These are phyloP conservation scores for Galerina marginata DNA, from an alignment of 768 basidiomycete species.

Conservation along the genomic window DNA sequence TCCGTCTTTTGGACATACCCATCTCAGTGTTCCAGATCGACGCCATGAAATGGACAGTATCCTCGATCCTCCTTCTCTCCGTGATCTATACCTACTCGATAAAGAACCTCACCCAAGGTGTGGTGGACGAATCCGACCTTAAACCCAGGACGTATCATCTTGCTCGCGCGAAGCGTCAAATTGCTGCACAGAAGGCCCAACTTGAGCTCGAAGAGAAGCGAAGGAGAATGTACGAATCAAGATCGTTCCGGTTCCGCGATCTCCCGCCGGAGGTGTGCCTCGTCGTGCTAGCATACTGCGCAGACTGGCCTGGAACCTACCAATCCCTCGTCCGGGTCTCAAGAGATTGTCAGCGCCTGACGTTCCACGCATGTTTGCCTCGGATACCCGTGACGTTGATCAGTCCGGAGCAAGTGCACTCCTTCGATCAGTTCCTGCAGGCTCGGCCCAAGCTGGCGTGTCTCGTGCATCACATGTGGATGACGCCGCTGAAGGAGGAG, in stretches of 20 bases:
- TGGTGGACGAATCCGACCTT: constrained; percentile 5
- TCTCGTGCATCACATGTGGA: constrained; percentile 39
- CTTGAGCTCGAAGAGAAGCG: constrained; percentile 28
- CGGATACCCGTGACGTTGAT: constrained; percentile 38
- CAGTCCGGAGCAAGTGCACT: constrained; percentile 34
- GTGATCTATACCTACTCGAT: constrained; percentile 30
- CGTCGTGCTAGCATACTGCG: constrained; percentile 33
- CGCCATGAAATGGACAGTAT: constrained; percentile 29
- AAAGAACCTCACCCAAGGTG: constrained; percentile 20
- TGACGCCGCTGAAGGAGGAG: constrained; percentile 35
- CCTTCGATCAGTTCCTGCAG: constrained; percentile 32
- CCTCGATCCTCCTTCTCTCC: constrained; percentile 28
- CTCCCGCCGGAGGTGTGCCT: constrained; percentile 40
- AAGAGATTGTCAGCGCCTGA: constrained; percentile 31
- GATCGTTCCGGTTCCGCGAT: constrained; percentile 31
- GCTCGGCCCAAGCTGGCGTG: constrained; percentile 18
- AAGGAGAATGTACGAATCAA: constrained; percentile 17
- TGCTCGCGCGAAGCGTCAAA: constrained; percentile 25
- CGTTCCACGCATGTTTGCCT: constrained; percentile 40
- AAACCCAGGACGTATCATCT: constrained; percentile 21
- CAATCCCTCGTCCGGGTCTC: constrained; percentile 40
- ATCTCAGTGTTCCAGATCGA: constrained; percentile 11
- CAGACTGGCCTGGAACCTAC: constrained; percentile 36
- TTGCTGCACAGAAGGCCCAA: constrained; percentile 23
- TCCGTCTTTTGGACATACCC: constrained; percentile 16